Evolutionary conservation across 2,329 filamentous ascomycete species (phyloP), one percentile per base, ranked within the genome.

Genomic region (Phaeosphaeria sp.): DNA sequence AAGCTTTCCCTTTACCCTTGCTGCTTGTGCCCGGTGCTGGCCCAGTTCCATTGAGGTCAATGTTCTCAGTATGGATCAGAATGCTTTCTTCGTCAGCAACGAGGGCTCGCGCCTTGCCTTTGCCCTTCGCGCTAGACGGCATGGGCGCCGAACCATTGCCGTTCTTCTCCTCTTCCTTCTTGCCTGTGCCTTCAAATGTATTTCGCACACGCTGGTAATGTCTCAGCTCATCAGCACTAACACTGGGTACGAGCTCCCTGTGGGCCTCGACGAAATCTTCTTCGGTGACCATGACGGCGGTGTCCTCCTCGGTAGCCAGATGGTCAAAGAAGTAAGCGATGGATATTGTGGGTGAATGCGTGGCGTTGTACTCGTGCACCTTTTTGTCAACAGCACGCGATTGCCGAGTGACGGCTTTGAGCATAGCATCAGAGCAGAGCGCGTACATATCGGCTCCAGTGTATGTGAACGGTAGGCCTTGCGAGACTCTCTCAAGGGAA

Each of bases 241-340:
- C 95, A 79, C 90, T 93, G 17, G 93, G 93, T n/a, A 98, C 89
- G 42, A 99, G 84, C 79, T 98, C 95, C 44, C 82, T 81, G 70
- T 94, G 88, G 0, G 95, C 95, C 23, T 86, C 86, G 21, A 90
- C 75, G 72, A 99, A 99, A 77, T 99, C 95, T 49, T 90, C 85
- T 76, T 97, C 94, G 0, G 87, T 90, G 25, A 99, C 95, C 79
- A 91, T 88, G 63, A 99, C 94, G 23, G 89, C 86, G 1, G 94
- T 87, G 72, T 99, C 95, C 47, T 91, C 90, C 11, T 89, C 84
- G 0, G 87, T 91, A 15, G 94, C 93, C 65, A 91, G 83, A 78
- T 98, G 94, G 73, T 99, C 95, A 75, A 99, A 99, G 80, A 93
- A 99, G 78, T 95, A 93, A 0, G 93, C 94, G 1, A 94, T 96